Conservation (phyloP, 768 basidiomycete genomes). For the Daedaleopsis sinensis region DNA sequence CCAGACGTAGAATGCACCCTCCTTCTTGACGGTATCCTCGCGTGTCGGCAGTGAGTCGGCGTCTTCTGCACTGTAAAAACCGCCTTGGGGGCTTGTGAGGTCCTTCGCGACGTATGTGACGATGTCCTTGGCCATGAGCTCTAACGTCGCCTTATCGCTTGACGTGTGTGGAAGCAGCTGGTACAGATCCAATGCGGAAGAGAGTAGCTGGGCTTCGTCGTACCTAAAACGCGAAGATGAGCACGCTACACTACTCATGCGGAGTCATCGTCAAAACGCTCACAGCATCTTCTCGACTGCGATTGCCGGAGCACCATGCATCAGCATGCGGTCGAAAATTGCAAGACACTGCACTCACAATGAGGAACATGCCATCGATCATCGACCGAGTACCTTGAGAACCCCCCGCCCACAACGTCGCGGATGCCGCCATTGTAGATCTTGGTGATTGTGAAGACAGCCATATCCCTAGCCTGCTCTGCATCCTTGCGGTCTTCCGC, state of each 20-base stretch:
- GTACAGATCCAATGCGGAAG: constrained; percentile 25
- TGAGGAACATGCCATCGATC: constrained; percentile 45
- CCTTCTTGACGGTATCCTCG: constrained; percentile 32
- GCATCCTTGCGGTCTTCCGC: constrained; percentile 15
- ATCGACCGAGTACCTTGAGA: constrained; percentile 44
- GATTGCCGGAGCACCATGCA: not conserved
- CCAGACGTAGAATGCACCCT: constrained; percentile 46
- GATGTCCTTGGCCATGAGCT: constrained; percentile 36
- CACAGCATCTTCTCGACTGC: constrained; percentile 41
- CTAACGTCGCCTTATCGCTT: constrained; percentile 11
- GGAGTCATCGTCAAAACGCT: not conserved
- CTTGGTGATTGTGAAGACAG: constrained; percentile 24
- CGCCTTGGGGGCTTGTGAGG: constrained; percentile 37
- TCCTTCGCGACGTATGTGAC: constrained; percentile 37
- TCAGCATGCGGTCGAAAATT: not conserved
- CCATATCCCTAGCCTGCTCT: constrained; percentile 24
- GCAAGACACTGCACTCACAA: constrained; percentile 25
- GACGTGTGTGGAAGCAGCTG: constrained; percentile 20
- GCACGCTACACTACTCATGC: not conserved
- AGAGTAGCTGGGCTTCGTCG: constrained; percentile 42
- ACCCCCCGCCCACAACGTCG: constrained; percentile 43
- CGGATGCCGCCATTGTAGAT: constrained; percentile 39
- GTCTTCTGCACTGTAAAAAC: constrained; percentile 44
- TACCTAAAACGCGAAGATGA: constrained; percentile 24
- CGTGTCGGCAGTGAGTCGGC: constrained; percentile 39